Evolutionary conservation across 805 yeast genomes (phyloP).

Genomic region (Candida stauntonica): DNA sequence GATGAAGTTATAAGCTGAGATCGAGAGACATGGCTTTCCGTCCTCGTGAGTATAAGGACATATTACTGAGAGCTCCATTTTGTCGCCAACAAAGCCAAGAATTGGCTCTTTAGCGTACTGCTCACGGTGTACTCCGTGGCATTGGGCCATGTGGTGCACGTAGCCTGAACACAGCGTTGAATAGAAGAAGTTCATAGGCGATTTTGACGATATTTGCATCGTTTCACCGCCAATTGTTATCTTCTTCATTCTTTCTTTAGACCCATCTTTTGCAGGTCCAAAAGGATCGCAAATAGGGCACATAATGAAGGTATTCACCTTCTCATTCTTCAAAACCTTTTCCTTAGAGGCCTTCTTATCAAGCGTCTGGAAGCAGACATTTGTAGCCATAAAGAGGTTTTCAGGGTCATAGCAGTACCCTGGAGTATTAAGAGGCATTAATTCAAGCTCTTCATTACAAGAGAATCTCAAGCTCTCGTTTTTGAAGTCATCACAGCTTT

Average conservation of each 20-base stretch:
- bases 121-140: background rate
- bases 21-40: background rate
- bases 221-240: slow-evolving; percentile 3
- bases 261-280: background rate
- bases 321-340: slow-evolving; percentile 2
- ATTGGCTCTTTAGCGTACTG: background rate
- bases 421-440: background rate
- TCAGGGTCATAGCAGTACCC: slow-evolving; percentile 14
- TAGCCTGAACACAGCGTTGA: background rate
- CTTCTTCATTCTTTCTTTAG: slow-evolving; percentile 1
- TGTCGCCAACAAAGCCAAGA: background rate
- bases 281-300: slow-evolving; percentile 19
- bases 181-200: slow-evolving; percentile 1
- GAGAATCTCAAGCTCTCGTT: background rate
- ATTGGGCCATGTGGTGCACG: slow-evolving; percentile 3
- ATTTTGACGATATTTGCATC: background rate
- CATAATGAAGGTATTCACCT: slow-evolving; percentile 14
- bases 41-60: background rate
- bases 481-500: background rate
- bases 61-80: background rate
- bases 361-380: slow-evolving; percentile 8
- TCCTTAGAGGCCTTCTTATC: slow-evolving; percentile 12
- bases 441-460: background rate
- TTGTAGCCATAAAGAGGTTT: slow-evolving; percentile 4
- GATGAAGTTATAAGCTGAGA: background rate